Conservation (phyloP, 495 filamentous ascomycete species). For the Neurospora sp. region DNA sequence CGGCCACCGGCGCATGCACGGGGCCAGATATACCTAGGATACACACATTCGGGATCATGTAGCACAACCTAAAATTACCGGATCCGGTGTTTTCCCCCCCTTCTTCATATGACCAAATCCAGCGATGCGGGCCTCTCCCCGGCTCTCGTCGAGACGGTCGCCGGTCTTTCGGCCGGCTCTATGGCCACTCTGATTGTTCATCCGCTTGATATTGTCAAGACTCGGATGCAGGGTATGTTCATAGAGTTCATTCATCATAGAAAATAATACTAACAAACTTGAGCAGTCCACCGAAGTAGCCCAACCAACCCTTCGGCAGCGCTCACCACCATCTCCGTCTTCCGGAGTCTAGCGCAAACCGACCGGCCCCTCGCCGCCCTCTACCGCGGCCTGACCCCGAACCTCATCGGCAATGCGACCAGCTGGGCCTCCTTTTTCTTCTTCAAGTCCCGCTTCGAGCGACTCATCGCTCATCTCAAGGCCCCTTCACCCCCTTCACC, state of each 20-base stretch:
- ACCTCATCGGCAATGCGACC: constrained; percentile 79
- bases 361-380: constrained; percentile 49
- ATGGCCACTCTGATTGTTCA: constrained; percentile 73
- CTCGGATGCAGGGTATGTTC: constrained; percentile 71
- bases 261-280: background rate
- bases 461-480: constrained; percentile 20
- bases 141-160: constrained; percentile 78
- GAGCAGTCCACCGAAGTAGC: constrained; percentile 26
- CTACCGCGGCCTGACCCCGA: constrained; percentile 84
- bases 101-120: constrained; percentile 29
- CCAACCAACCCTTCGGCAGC: constrained; percentile 18
- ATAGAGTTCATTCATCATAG: background rate
- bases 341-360: constrained; percentile 31
- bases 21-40: constrained; percentile 6
- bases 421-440: constrained; percentile 91
- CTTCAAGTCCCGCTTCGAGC: constrained; percentile 43
- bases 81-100: background rate
- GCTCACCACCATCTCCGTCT: constrained; percentile 33
- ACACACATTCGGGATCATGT: background rate
- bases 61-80: background rate
- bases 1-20: background rate
- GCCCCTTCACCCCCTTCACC: background rate
- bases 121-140: constrained; percentile 49
- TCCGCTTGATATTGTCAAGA: constrained; percentile 93
- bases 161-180: constrained; percentile 81